Evolutionary conservation across 148 eudicot genomes (phyloP), one percentile per base, ranked within the genome.

Genomic region (Vaccinium myrtillus): DNA sequence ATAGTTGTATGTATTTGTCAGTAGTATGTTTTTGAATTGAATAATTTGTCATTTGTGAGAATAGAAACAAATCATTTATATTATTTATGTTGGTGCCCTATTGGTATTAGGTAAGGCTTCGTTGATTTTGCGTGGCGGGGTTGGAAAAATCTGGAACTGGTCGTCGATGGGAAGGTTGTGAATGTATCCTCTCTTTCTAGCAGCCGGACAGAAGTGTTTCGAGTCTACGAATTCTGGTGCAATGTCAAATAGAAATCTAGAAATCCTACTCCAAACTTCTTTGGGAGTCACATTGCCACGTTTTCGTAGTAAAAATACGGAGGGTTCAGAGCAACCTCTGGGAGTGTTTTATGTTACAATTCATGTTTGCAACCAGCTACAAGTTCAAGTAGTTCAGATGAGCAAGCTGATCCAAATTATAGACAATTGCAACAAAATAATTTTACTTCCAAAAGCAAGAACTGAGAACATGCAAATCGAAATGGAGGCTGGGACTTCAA

Each of bases 301-400:
- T 95, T 95, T 78, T 95, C 98, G 19, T 93, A 95, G 56, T 92
- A 95, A 80, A 95, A 95, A 76, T 82, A 95, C 3, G 98, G 98
- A 32, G 95, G 95, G 3, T 91, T 95, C 30, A 58, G 56, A 69
- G 96, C 95, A 69, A 75, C 89, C 51, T 88, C 89, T 6, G 98
- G 95, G 39, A 95, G 89, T 2, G 55, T 84, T 84, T 71, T 32
- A 32, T 32, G 36, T 32, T 32, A 32, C 36, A 32, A 32, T 32
- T 32, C 36, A 32, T 32, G 36, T 32, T 32, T 32, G 2, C 36
- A 32, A 32, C 36, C 36, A 32, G 3, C 36, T 32, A 32, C 2
- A 32, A 32, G 36, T 32, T 32, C 36, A 32, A 32, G 36, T 2
- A 32, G 3, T 32, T 2, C 36, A 32, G 36, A 32, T 32, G 36